Evolutionary conservation across 1,284 basidiomycete species (phyloP).

Genomic region (Apiotrichum brassicae): DNA sequence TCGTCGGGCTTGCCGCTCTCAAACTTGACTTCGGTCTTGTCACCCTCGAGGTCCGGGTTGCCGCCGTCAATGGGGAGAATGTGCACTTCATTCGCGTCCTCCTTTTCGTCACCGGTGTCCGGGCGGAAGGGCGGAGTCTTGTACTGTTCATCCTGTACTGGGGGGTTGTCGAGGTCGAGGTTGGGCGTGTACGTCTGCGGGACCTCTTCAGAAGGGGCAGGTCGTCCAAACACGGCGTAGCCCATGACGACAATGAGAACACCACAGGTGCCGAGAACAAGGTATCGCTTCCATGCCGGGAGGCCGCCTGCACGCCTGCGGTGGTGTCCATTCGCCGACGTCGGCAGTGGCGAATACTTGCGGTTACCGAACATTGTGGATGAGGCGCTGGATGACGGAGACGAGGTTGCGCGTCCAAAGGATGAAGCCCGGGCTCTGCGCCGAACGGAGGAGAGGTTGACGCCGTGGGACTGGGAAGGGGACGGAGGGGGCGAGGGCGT

Average conservation of each 20-base stretch:
- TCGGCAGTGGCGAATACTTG: slow-evolving; percentile 43
- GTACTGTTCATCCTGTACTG: slow-evolving; percentile 27
- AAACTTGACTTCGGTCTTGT: slow-evolving; percentile 8
- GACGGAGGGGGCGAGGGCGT: neutral
- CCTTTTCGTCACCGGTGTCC: slow-evolving; percentile 13
- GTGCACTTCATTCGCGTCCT: slow-evolving; percentile 18
- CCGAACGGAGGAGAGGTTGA: neutral
- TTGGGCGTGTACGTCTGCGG: slow-evolving; percentile 37
- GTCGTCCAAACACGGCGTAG: neutral
- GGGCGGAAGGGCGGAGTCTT: slow-evolving; percentile 42
- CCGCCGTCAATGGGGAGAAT: slow-evolving; percentile 4
- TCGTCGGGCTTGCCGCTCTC: neutral
- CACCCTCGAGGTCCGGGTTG: slow-evolving; percentile 29
- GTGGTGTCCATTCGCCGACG: slow-evolving; percentile 18
- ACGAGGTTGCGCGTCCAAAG: neutral
- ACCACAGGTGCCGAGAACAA: slow-evolving; percentile 21
- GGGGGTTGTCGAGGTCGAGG: slow-evolving; percentile 18
- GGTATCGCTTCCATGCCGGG: slow-evolving; percentile 37
- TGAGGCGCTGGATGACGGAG: neutral
- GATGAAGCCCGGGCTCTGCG: neutral
- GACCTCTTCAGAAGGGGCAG: neutral
- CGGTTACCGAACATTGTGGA: slow-evolving; percentile 34
- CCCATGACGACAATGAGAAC: neutral
- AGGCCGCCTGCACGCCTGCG: slow-evolving; percentile 33
- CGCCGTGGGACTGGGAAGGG: neutral